These are phyloP conservation scores for Boletus mariae DNA, from an alignment of 1,284 basidiomycete species.

Conservation along the genomic window DNA sequence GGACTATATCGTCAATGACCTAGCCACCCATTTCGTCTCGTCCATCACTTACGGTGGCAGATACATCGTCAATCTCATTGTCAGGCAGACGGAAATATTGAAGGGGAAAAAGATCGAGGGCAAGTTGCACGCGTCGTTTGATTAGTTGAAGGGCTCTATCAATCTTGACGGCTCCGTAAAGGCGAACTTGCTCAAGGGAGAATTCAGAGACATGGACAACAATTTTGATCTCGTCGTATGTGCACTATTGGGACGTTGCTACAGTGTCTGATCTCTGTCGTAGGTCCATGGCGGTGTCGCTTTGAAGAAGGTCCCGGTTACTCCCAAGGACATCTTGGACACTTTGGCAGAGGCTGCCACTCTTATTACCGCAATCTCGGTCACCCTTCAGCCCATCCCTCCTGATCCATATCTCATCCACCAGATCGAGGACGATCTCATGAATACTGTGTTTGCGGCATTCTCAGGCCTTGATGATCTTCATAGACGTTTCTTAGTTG, in stretches of 20 bases:
- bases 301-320: neutral
- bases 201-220: neutral
- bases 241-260: too few species aligned
- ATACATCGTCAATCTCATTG: neutral
- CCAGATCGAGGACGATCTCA: neutral
- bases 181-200: too few species aligned
- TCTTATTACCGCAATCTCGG: neutral
- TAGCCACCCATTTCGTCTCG: neutral
- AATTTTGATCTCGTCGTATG: neutral
- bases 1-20: neutral
- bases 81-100: neutral
- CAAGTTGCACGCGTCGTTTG: neutral
- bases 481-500: neutral
- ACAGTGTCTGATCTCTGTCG: neutral
- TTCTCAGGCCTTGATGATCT: neutral
- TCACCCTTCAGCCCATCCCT: neutral
- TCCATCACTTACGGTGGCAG: neutral
- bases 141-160: neutral
- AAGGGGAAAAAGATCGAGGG: neutral
- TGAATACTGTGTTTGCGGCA: neutral
- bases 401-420: neutral
- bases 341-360: neutral
- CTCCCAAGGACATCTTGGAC: neutral
- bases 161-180: neutral
- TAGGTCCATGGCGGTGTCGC: neutral